Evolutionary conservation across 306 rosid genomes (phyloP).

Genomic region (Cucurbita argyrosperma): DNA sequence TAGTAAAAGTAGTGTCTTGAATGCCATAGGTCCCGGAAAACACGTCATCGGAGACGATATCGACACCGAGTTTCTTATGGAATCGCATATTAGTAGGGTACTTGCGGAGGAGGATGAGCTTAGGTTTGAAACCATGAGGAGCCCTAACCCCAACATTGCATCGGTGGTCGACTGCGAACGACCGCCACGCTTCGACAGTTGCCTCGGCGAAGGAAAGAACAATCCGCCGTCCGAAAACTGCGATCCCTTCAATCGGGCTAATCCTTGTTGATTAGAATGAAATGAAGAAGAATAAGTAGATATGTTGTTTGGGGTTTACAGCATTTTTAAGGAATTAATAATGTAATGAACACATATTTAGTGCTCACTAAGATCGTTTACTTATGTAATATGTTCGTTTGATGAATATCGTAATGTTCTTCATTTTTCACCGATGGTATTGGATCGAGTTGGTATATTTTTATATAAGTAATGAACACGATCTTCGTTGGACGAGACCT

Average conservation of each 20-base stretch:
- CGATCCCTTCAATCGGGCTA: neutral
- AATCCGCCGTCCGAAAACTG: neutral
- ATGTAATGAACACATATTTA: neutral
- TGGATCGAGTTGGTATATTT: too few species aligned
- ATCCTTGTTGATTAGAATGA: neutral
- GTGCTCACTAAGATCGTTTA: neutral
- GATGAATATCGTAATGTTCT: neutral
- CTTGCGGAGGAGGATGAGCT: neutral
- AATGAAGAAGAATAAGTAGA: neutral
- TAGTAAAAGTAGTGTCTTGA: neutral
- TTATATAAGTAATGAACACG: too few species aligned
- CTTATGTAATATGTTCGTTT: neutral
- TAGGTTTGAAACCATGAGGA: neutral
- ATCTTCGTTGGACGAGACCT: too few species aligned
- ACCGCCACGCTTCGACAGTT: conserved; percentile 1
- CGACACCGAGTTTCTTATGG: neutral
- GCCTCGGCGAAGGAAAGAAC: neutral
- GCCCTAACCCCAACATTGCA: neutral
- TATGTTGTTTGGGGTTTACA: neutral
- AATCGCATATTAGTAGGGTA: neutral
- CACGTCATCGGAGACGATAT: neutral
- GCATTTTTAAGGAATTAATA: neutral
- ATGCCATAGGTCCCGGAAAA: neutral
- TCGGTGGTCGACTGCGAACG: neutral
- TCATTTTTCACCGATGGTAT: too few species aligned